Conservation (phyloP, 2,329 filamentous ascomycete species). For the Xylariaceae sp. region DNA sequence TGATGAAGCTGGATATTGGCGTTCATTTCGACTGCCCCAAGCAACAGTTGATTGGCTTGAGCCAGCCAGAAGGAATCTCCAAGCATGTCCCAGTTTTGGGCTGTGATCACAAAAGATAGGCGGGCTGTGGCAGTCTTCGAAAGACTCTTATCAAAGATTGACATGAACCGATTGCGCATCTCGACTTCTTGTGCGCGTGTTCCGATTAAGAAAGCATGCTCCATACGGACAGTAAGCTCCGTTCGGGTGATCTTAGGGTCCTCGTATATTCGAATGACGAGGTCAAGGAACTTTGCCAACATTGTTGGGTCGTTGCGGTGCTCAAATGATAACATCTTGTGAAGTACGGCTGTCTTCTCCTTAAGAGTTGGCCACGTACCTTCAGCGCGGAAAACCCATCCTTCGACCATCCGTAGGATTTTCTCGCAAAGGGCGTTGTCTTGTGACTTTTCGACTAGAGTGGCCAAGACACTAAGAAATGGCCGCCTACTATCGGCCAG, state of each 20-base stretch:
- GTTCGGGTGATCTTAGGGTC: conserved; percentile 93
- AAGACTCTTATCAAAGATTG: conserved; percentile 89
- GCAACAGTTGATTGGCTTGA: conserved; percentile 86
- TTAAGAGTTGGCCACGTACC: conserved; percentile 96
- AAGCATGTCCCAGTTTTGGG: conserved; percentile 96
- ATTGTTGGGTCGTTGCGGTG: conserved; percentile 75
- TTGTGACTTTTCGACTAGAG: conserved; percentile 89
- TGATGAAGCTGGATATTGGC: conserved; percentile 69
- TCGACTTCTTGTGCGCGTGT: conserved; percentile 89
- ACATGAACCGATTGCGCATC: conserved; percentile 95
- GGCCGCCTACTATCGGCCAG: conserved; percentile 86
- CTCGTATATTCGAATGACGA: conserved; percentile 97
- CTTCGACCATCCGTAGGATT: conserved; percentile 87
- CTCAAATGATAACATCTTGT: conserved; percentile 98
- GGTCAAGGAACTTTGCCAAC: conserved; percentile 85
- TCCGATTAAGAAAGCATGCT: conserved; percentile 96
- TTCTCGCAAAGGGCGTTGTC: conserved; percentile 84
- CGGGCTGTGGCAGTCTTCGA: conserved; percentile 88
- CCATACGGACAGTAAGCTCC: conserved; percentile 92
- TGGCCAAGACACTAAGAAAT: conserved; percentile 91
- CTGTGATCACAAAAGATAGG: conserved; percentile 79
- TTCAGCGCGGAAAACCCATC: conserved; percentile 92
- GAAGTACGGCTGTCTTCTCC: conserved; percentile 97
- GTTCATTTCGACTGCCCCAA: conserved; percentile 85
- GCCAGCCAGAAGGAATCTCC: conserved; percentile 95